Evolutionary conservation across 2,329 filamentous ascomycete species (phyloP).

Genomic region (Dactylellina sp.): DNA sequence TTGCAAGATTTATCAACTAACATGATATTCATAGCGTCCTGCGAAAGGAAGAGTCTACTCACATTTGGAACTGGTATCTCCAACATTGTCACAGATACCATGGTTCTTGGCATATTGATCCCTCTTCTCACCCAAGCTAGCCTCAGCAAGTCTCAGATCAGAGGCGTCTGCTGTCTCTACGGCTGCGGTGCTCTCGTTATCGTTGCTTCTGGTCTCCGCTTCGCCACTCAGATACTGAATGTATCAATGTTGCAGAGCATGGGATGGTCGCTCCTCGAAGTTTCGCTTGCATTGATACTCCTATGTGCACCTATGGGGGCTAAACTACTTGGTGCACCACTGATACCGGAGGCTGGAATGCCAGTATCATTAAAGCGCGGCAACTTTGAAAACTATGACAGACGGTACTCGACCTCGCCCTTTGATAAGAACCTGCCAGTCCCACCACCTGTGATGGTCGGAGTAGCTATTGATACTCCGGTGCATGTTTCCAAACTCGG

Average conservation of each 20-base stretch:
- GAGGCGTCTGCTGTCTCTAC: slow-evolving; percentile 57
- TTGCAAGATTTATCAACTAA: slow-evolving; percentile 10
- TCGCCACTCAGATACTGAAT: slow-evolving; percentile 61
- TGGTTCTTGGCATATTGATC: slow-evolving; percentile 61
- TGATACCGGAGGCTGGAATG: slow-evolving; percentile 54
- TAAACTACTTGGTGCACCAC: slow-evolving; percentile 58
- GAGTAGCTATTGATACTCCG: slow-evolving; percentile 8
- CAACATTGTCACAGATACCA: slow-evolving; percentile 61
- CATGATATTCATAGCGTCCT: slow-evolving; percentile 40
- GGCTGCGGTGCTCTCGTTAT: slow-evolving; percentile 60
- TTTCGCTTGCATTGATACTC: slow-evolving; percentile 59
- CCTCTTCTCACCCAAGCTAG: slow-evolving; percentile 59
- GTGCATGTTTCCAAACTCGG: slow-evolving; percentile 17
- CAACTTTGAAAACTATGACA: slow-evolving; percentile 45
- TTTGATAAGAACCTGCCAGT: slow-evolving; percentile 42
- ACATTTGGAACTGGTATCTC: slow-evolving; percentile 59
- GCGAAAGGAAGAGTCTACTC: slow-evolving; percentile 57
- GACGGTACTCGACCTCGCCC: slow-evolving; percentile 44
- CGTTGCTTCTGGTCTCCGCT: slow-evolving; percentile 61
- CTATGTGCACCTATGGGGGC: slow-evolving; percentile 59
- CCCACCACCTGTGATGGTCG: slow-evolving; percentile 31
- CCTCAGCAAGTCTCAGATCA: slow-evolving; percentile 57
- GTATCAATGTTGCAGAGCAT: slow-evolving; percentile 61
- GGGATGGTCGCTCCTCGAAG: slow-evolving; percentile 60
- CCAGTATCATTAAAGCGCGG: slow-evolving; percentile 22